phyloP scores from a whole-genome alignment of 495 filamentous ascomycete genomes.

The Stereocaulon alpinum region DNA sequence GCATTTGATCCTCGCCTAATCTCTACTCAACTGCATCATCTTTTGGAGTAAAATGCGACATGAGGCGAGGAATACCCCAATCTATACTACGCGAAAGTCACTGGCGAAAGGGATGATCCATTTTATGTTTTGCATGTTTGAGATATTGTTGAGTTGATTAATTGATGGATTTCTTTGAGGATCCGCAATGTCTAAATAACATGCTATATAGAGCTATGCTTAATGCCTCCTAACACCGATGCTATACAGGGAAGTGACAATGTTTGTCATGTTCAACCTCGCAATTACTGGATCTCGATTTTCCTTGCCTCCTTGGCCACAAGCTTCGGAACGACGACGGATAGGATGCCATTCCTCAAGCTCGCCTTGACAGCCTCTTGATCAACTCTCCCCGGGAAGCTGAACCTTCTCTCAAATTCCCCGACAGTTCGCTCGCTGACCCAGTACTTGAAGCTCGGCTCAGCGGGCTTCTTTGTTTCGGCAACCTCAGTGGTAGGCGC shows the following conservation, averaged over 20 bases:
- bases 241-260: not conserved
- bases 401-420: slow-evolving; percentile 69
- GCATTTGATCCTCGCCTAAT: too few relatives aligned
- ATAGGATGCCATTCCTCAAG: slow-evolving; percentile 66
- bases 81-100: not conserved
- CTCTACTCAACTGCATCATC: too few relatives aligned
- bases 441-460: slow-evolving; percentile 57
- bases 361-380: slow-evolving; percentile 66
- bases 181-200: not conserved
- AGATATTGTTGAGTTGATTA: too few relatives aligned
- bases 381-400: slow-evolving; percentile 64
- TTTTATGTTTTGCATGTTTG: not conserved
- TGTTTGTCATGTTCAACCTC: not conserved
- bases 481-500: slow-evolving; percentile 1
- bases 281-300: slow-evolving; percentile 47
- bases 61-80: too few relatives aligned
- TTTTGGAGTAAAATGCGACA: too few relatives aligned
- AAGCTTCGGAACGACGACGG: slow-evolving; percentile 66
- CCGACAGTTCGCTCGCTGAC: slow-evolving; percentile 70
- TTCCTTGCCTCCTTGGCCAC: slow-evolving; percentile 41
- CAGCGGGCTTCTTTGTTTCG: slow-evolving; percentile 1
- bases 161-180: not conserved
- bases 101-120: not conserved
- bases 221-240: not conserved
- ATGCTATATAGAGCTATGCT: not conserved